A percentile compares a stretch with the other conserved stretches of the same genome.
Conservation (phyloP, 2,329 filamentous ascomycete genomes). For the Aspergillus sp. region DNA sequence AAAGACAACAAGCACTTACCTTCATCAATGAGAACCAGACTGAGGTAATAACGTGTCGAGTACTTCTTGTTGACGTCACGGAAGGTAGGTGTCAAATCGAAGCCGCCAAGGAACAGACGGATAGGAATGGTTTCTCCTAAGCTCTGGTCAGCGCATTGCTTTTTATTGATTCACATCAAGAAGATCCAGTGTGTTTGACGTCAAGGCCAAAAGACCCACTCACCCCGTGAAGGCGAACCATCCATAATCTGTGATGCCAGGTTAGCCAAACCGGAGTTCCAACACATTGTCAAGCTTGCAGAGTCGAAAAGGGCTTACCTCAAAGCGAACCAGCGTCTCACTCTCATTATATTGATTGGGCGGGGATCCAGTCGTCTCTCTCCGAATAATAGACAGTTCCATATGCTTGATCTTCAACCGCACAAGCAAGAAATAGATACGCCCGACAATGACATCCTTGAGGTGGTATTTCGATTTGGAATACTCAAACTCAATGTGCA, state of each 20-base stretch:
- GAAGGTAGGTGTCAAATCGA: slow-evolving; percentile 96
- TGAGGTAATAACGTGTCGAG: slow-evolving; percentile 95
- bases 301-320: slow-evolving; percentile 49
- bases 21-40: slow-evolving; percentile 91
- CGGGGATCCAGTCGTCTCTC: slow-evolving; percentile 91
- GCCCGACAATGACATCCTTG: slow-evolving; percentile 96
- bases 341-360: slow-evolving; percentile 99
- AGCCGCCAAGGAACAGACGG: slow-evolving; percentile 90
- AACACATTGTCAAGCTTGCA: background rate
- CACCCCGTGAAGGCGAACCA: slow-evolving; percentile 90
- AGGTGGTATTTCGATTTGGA: slow-evolving; percentile 98
- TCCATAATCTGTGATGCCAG: slow-evolving; percentile 76
- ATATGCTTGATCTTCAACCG: slow-evolving; percentile 99
- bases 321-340: slow-evolving; percentile 93
- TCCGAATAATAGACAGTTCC: slow-evolving; percentile 94
- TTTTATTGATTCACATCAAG: background rate
- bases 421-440: slow-evolving; percentile 97
- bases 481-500: slow-evolving; percentile 99
- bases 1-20: slow-evolving; percentile 45
- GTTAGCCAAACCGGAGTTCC: slow-evolving; percentile 1
- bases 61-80: slow-evolving; percentile 99
- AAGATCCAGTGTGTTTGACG: background rate
- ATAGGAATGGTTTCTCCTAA: slow-evolving; percentile 87
- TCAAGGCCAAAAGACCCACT: slow-evolving; percentile 22
- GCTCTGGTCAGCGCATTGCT: slow-evolving; percentile 13